Percentiles rank a stretch among this genome's conserved stretches.
These are phyloP conservation scores for Apiotrichum mycotoxinovorans DNA, from an alignment of 1,284 basidiomycete genomes.

Conservation along the genomic window DNA sequence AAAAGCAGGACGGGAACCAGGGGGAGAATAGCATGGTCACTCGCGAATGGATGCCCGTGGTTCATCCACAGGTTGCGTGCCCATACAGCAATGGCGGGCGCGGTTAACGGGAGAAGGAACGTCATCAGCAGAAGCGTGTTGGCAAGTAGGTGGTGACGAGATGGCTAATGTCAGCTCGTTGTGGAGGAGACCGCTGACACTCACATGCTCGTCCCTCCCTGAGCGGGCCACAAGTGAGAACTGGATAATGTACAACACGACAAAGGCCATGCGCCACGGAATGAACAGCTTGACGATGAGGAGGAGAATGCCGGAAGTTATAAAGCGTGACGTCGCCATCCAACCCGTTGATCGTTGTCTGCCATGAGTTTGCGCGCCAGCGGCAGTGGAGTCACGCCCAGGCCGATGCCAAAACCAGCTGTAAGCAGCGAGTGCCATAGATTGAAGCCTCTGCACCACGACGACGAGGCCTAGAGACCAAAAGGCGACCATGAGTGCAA, in stretches of 20 bases:
- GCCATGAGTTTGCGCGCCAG: too few relatives aligned
- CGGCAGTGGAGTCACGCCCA: background rate
- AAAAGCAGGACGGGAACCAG: conserved; percentile 21
- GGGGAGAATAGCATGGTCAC: conserved; percentile 26
- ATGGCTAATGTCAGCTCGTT: background rate
- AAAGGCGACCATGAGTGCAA: conserved; percentile 56
- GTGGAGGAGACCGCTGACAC: background rate
- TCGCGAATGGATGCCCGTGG: conserved; percentile 22
- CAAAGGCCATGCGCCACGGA: conserved; percentile 85
- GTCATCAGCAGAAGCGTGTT: conserved; percentile 59
- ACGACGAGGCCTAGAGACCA: conserved; percentile 9
- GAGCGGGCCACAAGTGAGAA: conserved; percentile 40
- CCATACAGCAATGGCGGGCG: conserved; percentile 83
- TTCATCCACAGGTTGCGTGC: conserved; percentile 60
- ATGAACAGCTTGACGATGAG: conserved; percentile 66
- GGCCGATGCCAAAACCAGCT: background rate
- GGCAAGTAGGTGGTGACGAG: conserved; percentile 48
- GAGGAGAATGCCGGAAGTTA: conserved; percentile 54
- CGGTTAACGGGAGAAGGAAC: conserved; percentile 73
- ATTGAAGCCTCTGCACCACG: background rate
- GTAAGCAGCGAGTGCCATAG: background rate
- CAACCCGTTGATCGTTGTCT: background rate
- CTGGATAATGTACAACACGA: conserved; percentile 75
- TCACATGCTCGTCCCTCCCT: background rate
- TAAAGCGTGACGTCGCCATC: background rate